Base-by-base conservation (phyloP, 1,284 basidiomycete genomes). In the Paramarasmius palmivorus region DNA sequence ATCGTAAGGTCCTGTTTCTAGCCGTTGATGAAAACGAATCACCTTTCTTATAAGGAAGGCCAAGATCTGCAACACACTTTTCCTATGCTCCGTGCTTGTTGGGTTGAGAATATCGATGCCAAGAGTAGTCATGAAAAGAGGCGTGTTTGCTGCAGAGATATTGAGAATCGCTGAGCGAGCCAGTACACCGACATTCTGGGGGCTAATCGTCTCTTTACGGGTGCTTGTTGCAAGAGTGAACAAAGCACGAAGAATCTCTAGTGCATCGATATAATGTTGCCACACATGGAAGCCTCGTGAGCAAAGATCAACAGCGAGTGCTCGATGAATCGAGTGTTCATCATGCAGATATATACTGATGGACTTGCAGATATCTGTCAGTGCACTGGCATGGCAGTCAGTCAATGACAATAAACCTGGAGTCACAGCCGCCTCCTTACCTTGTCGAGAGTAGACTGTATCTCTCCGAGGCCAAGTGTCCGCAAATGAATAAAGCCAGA, bases 81-180 rank as follows among this genome's bases (percentile, higher is more conserved):
- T 93, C 42, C 94, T 81, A 61, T 95, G 88, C 51, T 92, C 90
- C 8, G 53, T 55, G 14, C 40, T 42, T 6, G 40, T 35, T n/a
- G 80, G 9, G 93, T 90, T 88, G 41, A 96, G 75, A 42, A 99
- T 95, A 66, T 98, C 96, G 63, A 96, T 80, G 2, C 90, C 87
- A 22, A 99, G 72, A 0, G 96, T 98, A 1, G 93, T 92, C 90
- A 98, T 98, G 73, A 99, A 98, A 17, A 99, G 71, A 1, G 88
- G 86, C 10, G 94, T 93, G 63, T 95, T 91, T 48, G 82, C 82
- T 0, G 84, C 79, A 0, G 95, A 95, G 34, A 98, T 91, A 45
- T 91, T 86, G 14, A 98, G 72, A 3, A 96, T 88, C 1, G 93
- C 93, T 10, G 82, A 69, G 44, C 95, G 83, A 0, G 96, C 93